Conservation (phyloP, 192 early-diverging fungal species). For the Podila epigama region DNA sequence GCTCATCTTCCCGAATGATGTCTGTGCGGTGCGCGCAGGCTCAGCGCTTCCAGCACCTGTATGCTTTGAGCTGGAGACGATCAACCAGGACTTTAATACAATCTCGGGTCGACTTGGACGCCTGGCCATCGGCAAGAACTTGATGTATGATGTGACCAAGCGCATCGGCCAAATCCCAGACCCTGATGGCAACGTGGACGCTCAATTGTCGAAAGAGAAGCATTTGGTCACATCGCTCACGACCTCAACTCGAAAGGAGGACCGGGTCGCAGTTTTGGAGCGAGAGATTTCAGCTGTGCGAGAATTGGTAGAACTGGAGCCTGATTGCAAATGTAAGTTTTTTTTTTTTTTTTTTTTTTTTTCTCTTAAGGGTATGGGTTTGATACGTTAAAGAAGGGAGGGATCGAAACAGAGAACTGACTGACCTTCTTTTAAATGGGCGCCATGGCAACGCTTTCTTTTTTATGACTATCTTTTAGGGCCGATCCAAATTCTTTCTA, state of each 20-base stretch:
- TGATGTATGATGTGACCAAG: constrained; percentile 43
- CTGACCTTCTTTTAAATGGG: no score
- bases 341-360: no score
- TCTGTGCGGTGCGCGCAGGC: constrained; percentile 23
- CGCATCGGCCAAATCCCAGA: constrained; percentile 20
- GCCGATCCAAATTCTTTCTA: constrained; percentile 41
- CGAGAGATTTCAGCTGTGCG: constrained; percentile 67
- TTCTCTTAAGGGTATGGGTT: no score
- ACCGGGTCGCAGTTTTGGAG: constrained; percentile 54
- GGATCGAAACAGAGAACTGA: no score
- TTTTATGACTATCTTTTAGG: constrained; percentile 6
- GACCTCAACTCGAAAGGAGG: constrained; percentile 9
- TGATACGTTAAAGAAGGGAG: no score
- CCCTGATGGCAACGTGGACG: constrained; percentile 12
- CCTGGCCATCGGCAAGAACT: constrained; percentile 27
- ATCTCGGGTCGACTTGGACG: constrained; percentile 24
- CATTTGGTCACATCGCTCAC: constrained; percentile 33
- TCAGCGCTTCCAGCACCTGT: constrained; percentile 14
- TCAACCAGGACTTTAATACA: constrained; percentile 12
- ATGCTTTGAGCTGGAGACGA: constrained; percentile 39
- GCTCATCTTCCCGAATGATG: constrained; percentile 27
- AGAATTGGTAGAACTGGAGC: constrained; percentile 80
- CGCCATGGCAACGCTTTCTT: not conserved
- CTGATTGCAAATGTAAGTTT: constrained; percentile 84
- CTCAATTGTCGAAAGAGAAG: constrained; percentile 1